Conservation (phyloP, 352 stramenopile species). For the Pythium periplocum region DNA sequence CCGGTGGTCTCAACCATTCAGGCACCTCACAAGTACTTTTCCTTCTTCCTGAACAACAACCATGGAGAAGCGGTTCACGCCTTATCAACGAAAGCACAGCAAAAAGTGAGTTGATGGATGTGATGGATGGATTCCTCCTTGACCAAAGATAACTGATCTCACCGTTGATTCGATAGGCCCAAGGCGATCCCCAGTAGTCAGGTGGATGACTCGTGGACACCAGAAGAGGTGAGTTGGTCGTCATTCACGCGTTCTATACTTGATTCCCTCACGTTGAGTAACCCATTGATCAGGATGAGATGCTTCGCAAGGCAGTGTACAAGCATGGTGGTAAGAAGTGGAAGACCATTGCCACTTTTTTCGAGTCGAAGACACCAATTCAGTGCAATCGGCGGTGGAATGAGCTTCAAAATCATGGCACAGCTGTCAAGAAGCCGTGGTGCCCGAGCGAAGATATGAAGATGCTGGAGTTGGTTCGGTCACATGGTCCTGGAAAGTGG, state of each 20-base stretch:
- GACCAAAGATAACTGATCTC: too few species aligned
- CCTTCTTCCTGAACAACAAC: slow-evolving; percentile 2
- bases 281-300: slow-evolving; percentile 40
- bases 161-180: too few species aligned
- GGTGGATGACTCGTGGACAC: slow-evolving; percentile 21
- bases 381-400: slow-evolving; percentile 72
- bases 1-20: too few species aligned
- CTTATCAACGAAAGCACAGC: slow-evolving; percentile 21
- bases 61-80: slow-evolving; percentile 22
- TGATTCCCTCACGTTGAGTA: neutral
- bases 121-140: slow-evolving; percentile 14
- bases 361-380: slow-evolving; percentile 33
- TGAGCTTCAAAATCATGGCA: slow-evolving; percentile 58
- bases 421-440: slow-evolving; percentile 65
- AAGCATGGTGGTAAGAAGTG: slow-evolving; percentile 77
- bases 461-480: slow-evolving; percentile 56
- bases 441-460: slow-evolving; percentile 47
- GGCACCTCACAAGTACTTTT: neutral
- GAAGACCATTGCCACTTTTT: slow-evolving; percentile 56
- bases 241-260: neutral
- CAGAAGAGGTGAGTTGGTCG: slow-evolving; percentile 31
- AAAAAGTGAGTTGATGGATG: slow-evolving; percentile 17
- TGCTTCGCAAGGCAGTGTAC: slow-evolving; percentile 61
- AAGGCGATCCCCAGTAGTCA: slow-evolving; percentile 3
- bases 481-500: slow-evolving; percentile 65